A percentile compares a stretch with the other conserved stretches of the same genome.
phyloP scores from a whole-genome alignment of 495 filamentous ascomycete species.

The Astrothelium subdiscretum region DNA sequence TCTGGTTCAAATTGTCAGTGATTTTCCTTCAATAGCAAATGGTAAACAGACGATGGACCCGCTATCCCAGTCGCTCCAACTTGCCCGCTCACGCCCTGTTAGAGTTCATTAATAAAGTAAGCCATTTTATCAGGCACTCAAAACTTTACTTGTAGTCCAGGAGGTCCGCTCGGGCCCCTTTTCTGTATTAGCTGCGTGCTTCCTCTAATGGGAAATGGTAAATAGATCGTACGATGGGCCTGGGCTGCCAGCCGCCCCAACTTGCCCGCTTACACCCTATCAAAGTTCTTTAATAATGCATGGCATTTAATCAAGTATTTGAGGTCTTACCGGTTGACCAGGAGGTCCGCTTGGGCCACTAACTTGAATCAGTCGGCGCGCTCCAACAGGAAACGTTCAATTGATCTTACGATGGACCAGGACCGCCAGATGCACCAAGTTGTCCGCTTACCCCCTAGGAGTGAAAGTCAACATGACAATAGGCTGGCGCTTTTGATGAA shows the following conservation, averaged over 20 bases:
- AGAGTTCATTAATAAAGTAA: no score
- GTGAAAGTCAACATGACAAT: no score
- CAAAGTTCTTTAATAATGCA: no score
- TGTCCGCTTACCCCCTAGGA: neutral
- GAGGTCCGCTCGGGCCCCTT: neutral
- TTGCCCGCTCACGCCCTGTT: neutral
- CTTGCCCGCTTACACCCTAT: neutral
- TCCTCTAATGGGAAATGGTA: neutral
- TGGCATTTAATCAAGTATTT: no score
- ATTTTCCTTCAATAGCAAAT: neutral
- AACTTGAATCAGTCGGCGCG: neutral
- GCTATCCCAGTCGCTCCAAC: neutral
- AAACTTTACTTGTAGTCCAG: neutral
- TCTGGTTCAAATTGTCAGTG: neutral
- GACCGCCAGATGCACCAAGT: neutral
- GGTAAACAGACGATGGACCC: neutral
- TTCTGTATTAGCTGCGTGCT: neutral
- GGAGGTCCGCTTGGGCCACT: slow-evolving; percentile 2
- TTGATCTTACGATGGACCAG: neutral
- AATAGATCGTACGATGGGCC: neutral
- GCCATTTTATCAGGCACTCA: no score
- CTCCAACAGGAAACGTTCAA: neutral
- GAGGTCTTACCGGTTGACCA: neutral
- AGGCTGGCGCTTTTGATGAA: no score
- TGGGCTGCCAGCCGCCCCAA: neutral